Base-by-base conservation (phyloP, 208 protist species). In the Angomonas deanei region DNA sequence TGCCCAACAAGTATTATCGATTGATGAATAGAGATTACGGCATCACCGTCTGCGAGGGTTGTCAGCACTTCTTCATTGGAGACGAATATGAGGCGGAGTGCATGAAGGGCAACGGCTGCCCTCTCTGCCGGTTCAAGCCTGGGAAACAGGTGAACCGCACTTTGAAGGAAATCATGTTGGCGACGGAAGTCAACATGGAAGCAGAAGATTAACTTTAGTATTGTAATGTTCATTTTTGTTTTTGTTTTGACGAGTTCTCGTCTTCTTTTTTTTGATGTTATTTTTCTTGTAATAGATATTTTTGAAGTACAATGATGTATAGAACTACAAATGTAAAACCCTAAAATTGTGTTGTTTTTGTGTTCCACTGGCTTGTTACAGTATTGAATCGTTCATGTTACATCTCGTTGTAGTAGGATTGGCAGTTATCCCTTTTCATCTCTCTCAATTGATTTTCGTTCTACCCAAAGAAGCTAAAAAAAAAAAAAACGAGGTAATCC, bases 61-160 rank as follows among this genome's bases (percentile, higher is more conserved):
- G 96, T 74, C 91, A 96, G 70, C 96, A 97, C 76, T 97, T 98
- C 65, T 98, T 97, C 72, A 73, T 84, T 64, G 84, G 78, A 11
- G 78, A 80, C 1, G 91, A 97, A 36, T 97, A 96, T 66, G 93
- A 97, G 81, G 78, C 76, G 28, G 84, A 93, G 70, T 85, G 76
- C 61, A 92, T 96, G 76, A 88, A 94, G 65, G 89, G 87, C 2
- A 77, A 68, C 39, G 80, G 82, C 5, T 98, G 95, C 65, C 93
- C 95, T 3, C 59, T 98, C 19, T 98, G 95, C 73, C 77, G 85
- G 1, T 80, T 87, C 62, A 84, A 84, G 36, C 84, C 84, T 26
- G 80, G 82, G 4, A 62, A 64, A 36, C 72, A 89, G 53, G 74
- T 85, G 32, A 55, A 70, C 28, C 77, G 75, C 50, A 73, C 81